Conservation (phyloP, 139 green algal genomes). For the Chlamydomonas sphaeroides region DNA sequence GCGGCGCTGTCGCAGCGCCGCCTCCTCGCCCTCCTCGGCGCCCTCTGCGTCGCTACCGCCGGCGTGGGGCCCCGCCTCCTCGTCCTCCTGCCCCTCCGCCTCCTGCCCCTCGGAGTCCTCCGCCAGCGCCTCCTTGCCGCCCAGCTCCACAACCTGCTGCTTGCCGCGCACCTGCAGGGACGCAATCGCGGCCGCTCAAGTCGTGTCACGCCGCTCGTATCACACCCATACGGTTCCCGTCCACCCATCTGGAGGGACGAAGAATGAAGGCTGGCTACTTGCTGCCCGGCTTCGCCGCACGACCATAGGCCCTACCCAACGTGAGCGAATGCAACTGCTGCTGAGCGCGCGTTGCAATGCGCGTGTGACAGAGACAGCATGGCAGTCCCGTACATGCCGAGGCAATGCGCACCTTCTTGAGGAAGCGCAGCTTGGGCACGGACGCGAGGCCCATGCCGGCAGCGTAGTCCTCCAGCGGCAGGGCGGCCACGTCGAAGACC, state of each 20-base stretch:
- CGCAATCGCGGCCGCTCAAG: too few species aligned
- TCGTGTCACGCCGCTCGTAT: too few species aligned
- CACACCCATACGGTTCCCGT: too few species aligned
- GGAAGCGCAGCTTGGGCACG: slow-evolving; percentile 86
- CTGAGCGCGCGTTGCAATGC: too few species aligned
- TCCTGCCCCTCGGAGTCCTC: slow-evolving; percentile 26
- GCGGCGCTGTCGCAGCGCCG: background rate
- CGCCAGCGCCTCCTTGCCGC: slow-evolving; percentile 27
- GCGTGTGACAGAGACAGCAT: too few species aligned
- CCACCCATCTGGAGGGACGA: too few species aligned
- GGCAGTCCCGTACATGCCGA: too few species aligned
- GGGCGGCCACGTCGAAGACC: slow-evolving; percentile 83
- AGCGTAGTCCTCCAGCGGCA: slow-evolving; percentile 83
- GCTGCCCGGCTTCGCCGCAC: too few species aligned
- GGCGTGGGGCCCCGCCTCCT: background rate
- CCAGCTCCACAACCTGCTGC: slow-evolving; percentile 49
- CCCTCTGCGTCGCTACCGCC: background rate
- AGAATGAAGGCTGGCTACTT: too few species aligned
- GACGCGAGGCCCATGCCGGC: slow-evolving; percentile 83
- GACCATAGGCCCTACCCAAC: too few species aligned
- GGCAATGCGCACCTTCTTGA: slow-evolving; percentile 65
- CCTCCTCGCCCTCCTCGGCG: background rate
- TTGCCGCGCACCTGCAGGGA: slow-evolving; percentile 39
- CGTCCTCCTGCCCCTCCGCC: slow-evolving; percentile 16
- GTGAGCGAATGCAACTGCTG: too few species aligned